Evolutionary conservation across 164 flowering plant genomes (phyloP), one percentile per base, ranked within the genome.

Genomic region (Cinnamomum micranthum): DNA sequence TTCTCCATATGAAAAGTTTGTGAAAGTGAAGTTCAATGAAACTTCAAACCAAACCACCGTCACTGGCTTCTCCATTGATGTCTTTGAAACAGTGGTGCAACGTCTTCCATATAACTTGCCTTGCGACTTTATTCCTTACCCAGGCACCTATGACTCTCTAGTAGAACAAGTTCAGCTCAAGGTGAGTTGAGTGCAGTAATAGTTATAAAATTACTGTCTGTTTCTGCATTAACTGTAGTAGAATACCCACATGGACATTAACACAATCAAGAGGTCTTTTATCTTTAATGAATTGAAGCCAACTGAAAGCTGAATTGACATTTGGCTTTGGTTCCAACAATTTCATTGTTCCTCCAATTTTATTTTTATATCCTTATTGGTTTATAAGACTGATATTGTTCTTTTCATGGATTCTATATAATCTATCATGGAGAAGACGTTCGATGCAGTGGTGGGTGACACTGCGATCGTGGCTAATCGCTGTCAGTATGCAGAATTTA

Each of bases 21-120:
- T 89, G 64, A 78, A 80, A 73, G 82, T 85, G 33, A 73, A 2
- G 11, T 47, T 25, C 50, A 51, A 63, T 25, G n/a, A 23, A 6
- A 28, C 71, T 23, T 2, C 12, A 68, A 76, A 77, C n/a, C 27
- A 69, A n/a, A 25, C 69, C 23, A 65, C 63, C 12, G 73, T 71
- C 1, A 66, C 60, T 12, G 92, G 92, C 33, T 91, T 88, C 72
- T 86, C 89, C 81, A 86, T 88, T 31, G 83, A 82, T 1, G 76
- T 89, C 13, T 91, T 91, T 64, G 1, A 79, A 1, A 58, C 70
- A 70, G 88, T 80, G 63, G 19, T 74, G 2, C 19, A 78, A 0
- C 51, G 35, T n/a, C 71, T 87, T 19, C 76, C 70, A 31, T 86
- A 87, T 78, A 23, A 62, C 24, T 75, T 86, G 20, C 79, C 79